phyloP scores from a whole-genome alignment of 148 eudicot genomes.

The Beta vulgaris region DNA sequence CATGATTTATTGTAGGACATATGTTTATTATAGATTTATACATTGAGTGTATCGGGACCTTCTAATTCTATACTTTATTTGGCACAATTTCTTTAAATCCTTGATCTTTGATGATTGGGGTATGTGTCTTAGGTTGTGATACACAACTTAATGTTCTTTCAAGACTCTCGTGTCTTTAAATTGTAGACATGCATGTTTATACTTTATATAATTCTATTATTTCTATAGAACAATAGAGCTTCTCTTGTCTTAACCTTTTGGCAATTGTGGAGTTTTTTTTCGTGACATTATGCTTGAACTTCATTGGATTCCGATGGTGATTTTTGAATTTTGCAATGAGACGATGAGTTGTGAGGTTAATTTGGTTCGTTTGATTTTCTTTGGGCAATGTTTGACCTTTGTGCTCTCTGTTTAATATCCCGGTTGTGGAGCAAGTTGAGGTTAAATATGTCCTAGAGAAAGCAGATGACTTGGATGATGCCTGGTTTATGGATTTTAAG shows the following conservation, averaged over 20 bases:
- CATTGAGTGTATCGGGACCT: too few species aligned
- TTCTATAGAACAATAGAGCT: background rate
- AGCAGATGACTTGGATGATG: slow-evolving; percentile 66
- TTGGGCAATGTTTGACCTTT: background rate
- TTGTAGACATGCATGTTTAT: too few species aligned
- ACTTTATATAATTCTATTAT: too few species aligned
- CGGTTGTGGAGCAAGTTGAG: slow-evolving; percentile 65
- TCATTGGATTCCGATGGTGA: background rate
- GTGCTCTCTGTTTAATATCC: background rate
- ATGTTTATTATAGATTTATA: too few species aligned
- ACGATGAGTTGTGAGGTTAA: background rate
- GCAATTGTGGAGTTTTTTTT: background rate
- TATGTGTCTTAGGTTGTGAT: too few species aligned
- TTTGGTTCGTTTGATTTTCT: background rate
- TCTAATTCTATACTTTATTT: too few species aligned
- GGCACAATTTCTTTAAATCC: too few species aligned
- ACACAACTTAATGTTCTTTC: too few species aligned
- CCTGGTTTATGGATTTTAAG: slow-evolving; percentile 59
- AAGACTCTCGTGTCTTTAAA: too few species aligned
- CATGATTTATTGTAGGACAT: too few species aligned
- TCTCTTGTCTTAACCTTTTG: background rate
- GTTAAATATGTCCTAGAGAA: slow-evolving; percentile 72
- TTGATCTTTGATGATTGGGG: too few species aligned
- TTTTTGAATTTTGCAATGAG: background rate
- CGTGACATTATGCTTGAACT: too few species aligned